Conservation (phyloP, 2,329 filamentous ascomycete genomes). For the Dichotomopilus funicola region DNA sequence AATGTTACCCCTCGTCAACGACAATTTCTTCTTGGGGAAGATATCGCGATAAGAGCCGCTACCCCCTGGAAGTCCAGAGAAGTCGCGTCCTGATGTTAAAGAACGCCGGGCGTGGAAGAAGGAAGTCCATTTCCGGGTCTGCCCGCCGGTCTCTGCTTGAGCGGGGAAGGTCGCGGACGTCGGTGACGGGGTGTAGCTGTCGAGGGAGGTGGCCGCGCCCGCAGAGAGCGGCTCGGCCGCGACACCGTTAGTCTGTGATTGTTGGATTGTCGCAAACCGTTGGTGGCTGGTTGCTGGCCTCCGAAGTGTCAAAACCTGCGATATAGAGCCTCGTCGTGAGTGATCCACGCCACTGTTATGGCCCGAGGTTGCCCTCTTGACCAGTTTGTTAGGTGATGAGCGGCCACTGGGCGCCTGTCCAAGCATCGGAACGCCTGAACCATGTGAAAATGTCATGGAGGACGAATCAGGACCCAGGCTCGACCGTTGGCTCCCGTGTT, state of each 20-base stretch:
- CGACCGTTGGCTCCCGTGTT: conserved; percentile 57
- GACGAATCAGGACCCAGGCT: conserved; percentile 60
- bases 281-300: conserved; percentile 75
- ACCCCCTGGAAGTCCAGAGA: conserved; percentile 26
- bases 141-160: conserved; percentile 7
- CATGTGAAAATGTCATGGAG: conserved; percentile 59
- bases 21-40: conserved; percentile 29
- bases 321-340: conserved; percentile 45
- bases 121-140: conserved; percentile 41
- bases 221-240: conserved; percentile 16
- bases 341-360: conserved; percentile 39
- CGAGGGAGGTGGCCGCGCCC: conserved; percentile 28
- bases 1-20: conserved; percentile 21
- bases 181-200: conserved; percentile 28
- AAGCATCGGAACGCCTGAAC: conserved; percentile 60
- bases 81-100: conserved; percentile 25
- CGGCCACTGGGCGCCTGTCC: conserved; percentile 36
- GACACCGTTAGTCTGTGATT: conserved; percentile 31
- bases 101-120: conserved; percentile 47
- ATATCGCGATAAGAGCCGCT: conserved; percentile 29
- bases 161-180: conserved; percentile 6
- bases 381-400: conserved; percentile 65
- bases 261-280: conserved; percentile 63
- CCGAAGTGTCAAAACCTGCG: conserved; percentile 59
- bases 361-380: conserved; percentile 62